Base-by-base conservation (phyloP, 2,329 filamentous ascomycete species). In the Hypoxylon rubiginosum region DNA sequence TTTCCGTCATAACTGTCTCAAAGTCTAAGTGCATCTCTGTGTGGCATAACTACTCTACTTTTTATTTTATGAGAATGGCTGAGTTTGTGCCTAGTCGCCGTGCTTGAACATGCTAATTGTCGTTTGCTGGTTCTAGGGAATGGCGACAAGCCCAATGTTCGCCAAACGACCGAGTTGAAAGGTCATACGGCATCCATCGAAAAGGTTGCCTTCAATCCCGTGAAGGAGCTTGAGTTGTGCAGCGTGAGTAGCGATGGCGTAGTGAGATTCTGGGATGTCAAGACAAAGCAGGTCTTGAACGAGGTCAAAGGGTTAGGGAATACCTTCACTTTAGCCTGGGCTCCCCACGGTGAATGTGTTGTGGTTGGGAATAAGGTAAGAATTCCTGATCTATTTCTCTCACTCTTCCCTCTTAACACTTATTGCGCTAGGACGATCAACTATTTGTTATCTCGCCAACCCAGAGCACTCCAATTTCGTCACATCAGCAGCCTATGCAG, bases 221-320 rank as follows among this genome's bases (percentile, higher is more conserved):
- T 86, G 63, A 92, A 90, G 76, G 92, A 95, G 76, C 89, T 90
- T 3, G 90, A 94, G 79, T 83, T 95, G 8, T 92, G 90, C 71
- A 93, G 90, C 75, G 86, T 92, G 57, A 91, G 90, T 70, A 86
- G 83, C 48, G 92, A 95, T 75, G 92, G 92, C 1, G 86, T 90
- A 32, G 89, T 92, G 66, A 89, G 91, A 75, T 89, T 95, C 72
- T 95, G 92, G 92, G 92, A 95, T 74, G 91, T 94, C 11, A 84
- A 92, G 72, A 91, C 86, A 63, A 92, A 92, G 75, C 85, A 86
- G 1, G 90, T 89, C 72, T 85, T 91, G 68, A 91, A 91, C 56
- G 90, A 92, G 76, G 84, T 92, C 41, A 89, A 87, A 70, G 86
- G 85, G 4, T 82, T 90, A 49, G 90, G 89, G 7, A 87, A 89